Evolutionary conservation across 768 basidiomycete genomes (phyloP).

Genomic region (Psilocybe subaeruginosa): DNA sequence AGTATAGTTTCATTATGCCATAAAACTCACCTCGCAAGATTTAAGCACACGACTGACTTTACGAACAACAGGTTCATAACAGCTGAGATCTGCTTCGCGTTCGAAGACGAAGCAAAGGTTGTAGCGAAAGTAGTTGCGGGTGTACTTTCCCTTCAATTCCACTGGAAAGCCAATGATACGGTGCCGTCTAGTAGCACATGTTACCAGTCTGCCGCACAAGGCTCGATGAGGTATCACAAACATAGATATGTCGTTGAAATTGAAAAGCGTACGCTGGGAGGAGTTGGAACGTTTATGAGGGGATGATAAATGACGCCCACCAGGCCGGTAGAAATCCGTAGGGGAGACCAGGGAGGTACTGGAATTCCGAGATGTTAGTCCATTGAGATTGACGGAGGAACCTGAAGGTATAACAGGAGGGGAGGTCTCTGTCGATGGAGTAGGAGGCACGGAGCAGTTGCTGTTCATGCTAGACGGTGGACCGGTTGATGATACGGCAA

Average conservation of each 20-base stretch:
- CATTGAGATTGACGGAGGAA: slow-evolving; percentile 24
- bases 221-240: slow-evolving; percentile 91
- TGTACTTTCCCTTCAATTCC: slow-evolving; percentile 72
- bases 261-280: slow-evolving; percentile 65
- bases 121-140: slow-evolving; percentile 88
- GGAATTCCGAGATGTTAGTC: slow-evolving; percentile 50
- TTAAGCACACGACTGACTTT: slow-evolving; percentile 92
- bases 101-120: slow-evolving; percentile 98
- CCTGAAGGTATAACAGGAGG: slow-evolving; percentile 17
- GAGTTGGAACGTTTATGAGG: slow-evolving; percentile 55
- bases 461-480: slow-evolving; percentile 21
- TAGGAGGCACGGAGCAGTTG: slow-evolving; percentile 39
- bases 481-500: slow-evolving; percentile 49
- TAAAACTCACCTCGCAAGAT: slow-evolving; percentile 77
- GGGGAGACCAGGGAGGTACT: slow-evolving; percentile 55
- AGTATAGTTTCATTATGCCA: background rate
- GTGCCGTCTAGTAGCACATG: slow-evolving; percentile 78
- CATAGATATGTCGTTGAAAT: slow-evolving; percentile 90
- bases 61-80: slow-evolving; percentile 94
- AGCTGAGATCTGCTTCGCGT: slow-evolving; percentile 86
- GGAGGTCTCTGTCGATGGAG: slow-evolving; percentile 38
- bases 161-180: slow-evolving; percentile 94
- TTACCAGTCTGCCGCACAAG: slow-evolving; percentile 87
- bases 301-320: slow-evolving; percentile 42
- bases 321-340: slow-evolving; percentile 42